Percentiles rank a stretch among this genome's conserved stretches.
These are phyloP conservation scores for Debaryomyces nepalensis DNA, from an alignment of 1,139 yeast species.

Conservation along the genomic window DNA sequence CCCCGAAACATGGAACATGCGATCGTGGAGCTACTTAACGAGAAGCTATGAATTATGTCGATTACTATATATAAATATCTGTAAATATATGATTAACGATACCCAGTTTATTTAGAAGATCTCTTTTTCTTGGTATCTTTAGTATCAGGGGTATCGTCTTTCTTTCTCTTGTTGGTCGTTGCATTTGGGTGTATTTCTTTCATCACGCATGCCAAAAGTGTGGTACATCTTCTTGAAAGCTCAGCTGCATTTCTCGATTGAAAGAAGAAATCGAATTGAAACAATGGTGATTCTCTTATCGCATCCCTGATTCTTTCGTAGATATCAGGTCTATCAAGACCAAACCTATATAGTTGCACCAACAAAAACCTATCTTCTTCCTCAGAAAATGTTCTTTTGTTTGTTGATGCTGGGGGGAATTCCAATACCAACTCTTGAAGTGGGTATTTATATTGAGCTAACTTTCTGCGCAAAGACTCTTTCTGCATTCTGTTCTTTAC, in stretches of 20 bases:
- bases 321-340: constrained; percentile 66
- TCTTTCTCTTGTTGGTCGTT: constrained; percentile 21
- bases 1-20: constrained; percentile 62
- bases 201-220: constrained; percentile 65
- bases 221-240: constrained; percentile 67
- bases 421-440: constrained; percentile 65
- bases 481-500: constrained; percentile 61
- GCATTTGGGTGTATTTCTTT: constrained; percentile 52
- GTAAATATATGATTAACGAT: constrained; percentile 10
- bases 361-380: constrained; percentile 76
- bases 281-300: constrained; percentile 62
- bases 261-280: constrained; percentile 72
- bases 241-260: constrained; percentile 70
- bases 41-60: background rate
- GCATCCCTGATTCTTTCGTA: constrained; percentile 66
- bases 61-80: constrained; percentile 7
- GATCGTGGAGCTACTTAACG: constrained; percentile 49
- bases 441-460: constrained; percentile 64
- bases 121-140: constrained; percentile 17
- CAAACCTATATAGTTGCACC: constrained; percentile 66
- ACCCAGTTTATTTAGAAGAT: constrained; percentile 13
- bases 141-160: constrained; percentile 20
- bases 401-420: constrained; percentile 62
- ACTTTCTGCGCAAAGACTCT: constrained; percentile 67
- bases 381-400: constrained; percentile 65